Evolutionary conservation across 208 protist genomes (phyloP), one percentile per base, ranked within the genome.

Genomic region (Tetramitus jugosus): DNA sequence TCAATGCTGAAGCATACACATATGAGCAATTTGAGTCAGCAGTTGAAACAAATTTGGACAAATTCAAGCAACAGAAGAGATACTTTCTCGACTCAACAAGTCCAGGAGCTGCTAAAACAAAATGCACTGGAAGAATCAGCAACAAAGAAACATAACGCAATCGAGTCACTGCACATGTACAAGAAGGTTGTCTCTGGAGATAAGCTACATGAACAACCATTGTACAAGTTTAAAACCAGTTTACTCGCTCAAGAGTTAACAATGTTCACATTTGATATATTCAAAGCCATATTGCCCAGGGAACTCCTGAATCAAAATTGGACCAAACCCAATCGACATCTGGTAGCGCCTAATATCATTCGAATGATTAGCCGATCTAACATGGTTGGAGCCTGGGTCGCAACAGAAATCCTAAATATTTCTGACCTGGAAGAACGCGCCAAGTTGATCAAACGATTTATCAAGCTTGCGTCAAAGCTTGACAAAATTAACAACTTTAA

Each of bases 291-390:
- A 14, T 17, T 14, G 20, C 64, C 64, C 0, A 52, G 26, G 23
- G 79, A 82, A 56, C 76, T 60, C 23, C 40, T 82, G 10, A 81
- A 79, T 56, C n/a, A 72, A 20, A 40, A n/a, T 17, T 82, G 79
- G 79, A 72, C 39, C 40, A 82, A n/a, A 40, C 49, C 6, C n/a
- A 77, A 0, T 35, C 13, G 20, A 56, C 8, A 56, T 39, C 8
- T 37, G 77, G 43, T n/a, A n/a, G 75, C 78, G 3, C 80, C 79
- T 23, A 82, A 82, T 65, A 79, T 82, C 14, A 37, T 76, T 33
- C 6, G 23, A 7, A 79, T 82, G 81, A 84, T 82, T 26, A 43
- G 82, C 23, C 43, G 49, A 33, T 84, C 80, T 43, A 85, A 85
- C 61, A 10, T 64, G 42, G 71, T 82, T 42, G 43, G 39, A 31